phyloP scores from a whole-genome alignment of 83 land plant genomes.

The Thuja plicata region DNA sequence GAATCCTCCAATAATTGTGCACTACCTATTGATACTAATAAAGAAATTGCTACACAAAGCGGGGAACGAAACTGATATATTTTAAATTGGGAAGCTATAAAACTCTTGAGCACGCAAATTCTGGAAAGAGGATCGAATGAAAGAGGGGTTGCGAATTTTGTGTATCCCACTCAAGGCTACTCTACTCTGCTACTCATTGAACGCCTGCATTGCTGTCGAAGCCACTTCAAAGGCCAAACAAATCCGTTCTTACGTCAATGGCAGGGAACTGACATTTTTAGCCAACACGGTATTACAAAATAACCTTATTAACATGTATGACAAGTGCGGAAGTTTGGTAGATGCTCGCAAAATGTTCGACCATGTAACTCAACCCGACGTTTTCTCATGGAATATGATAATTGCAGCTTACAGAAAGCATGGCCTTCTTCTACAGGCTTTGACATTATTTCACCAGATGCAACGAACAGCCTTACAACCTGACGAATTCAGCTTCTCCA shows the following conservation, averaged over 20 bases:
- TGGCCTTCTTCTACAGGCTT: background rate
- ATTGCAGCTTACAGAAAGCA: conserved; percentile 17
- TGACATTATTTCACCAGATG: conserved; percentile 11
- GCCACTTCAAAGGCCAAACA: background rate
- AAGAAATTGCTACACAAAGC: no score
- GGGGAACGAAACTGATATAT: no score
- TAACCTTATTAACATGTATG: conserved; percentile 21
- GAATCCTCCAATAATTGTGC: no score
- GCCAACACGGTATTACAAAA: background rate
- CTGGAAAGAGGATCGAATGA: no score
- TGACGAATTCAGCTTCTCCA: conserved; percentile 7
- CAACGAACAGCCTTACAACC: conserved; percentile 4
- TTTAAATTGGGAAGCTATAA: no score
- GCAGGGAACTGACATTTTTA: background rate
- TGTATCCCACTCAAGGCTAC: no score
- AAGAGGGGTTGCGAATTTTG: no score
- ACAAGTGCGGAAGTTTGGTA: conserved; percentile 14
- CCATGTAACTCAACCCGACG: background rate
- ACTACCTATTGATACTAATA: no score
- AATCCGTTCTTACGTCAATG: background rate
- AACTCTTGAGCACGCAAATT: no score
- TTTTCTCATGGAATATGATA: conserved; percentile 19
- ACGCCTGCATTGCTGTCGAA: background rate
- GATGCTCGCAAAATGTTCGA: conserved; percentile 14
- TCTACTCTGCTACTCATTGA: background rate